phyloP scores from a whole-genome alignment of 768 basidiomycete genomes.

The Xerocomellus dryophilus region DNA sequence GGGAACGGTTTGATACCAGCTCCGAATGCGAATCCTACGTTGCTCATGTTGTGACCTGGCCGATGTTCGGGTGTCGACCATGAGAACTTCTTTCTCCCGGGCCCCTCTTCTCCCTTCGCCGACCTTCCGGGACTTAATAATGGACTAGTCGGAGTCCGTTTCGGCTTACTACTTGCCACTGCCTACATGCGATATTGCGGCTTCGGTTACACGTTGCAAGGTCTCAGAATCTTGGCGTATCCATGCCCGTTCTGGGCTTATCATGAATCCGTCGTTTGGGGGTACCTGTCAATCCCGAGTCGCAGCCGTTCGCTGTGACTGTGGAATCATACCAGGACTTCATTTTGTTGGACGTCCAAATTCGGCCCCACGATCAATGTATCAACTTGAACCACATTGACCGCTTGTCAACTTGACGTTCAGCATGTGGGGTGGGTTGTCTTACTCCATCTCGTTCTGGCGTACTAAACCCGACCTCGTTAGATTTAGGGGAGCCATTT shows the following conservation, averaged over 20 bases:
- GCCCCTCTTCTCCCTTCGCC: background rate
- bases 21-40: background rate
- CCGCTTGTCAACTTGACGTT: background rate
- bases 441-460: background rate
- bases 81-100: constrained; percentile 4
- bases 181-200: background rate
- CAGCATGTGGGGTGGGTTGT: background rate
- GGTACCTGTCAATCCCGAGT: background rate
- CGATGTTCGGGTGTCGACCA: background rate
- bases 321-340: background rate
- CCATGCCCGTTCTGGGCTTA: constrained; percentile 9
- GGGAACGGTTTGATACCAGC: background rate
- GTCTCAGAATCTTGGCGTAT: constrained; percentile 2
- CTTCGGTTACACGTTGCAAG: constrained; percentile 7
- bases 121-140: background rate
- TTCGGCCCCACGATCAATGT: background rate
- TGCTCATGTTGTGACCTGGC: background rate
- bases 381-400: background rate
- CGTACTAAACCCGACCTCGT: constrained; percentile 1
- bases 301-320: background rate
- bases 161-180: background rate
- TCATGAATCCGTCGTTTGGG: background rate
- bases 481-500: background rate
- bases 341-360: background rate
- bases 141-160: background rate